Base-by-base conservation (phyloP, 345 rosid species). In the Eucalyptus fibrosa region DNA sequence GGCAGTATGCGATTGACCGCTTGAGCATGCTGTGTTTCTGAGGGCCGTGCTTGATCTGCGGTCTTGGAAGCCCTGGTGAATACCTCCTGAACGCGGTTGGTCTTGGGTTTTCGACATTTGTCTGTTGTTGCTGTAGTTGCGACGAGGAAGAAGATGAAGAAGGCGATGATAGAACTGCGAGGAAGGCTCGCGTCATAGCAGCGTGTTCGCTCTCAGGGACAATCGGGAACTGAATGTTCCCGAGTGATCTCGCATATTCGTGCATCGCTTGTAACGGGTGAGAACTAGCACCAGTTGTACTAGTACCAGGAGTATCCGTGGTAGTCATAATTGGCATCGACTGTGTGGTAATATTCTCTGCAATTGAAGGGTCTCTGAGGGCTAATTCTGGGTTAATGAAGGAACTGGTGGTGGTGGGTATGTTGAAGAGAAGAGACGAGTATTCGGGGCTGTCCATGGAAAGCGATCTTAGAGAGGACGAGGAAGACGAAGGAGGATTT, bases 381-480 rank as follows among this genome's bases (percentile, higher is more conserved):
- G 30, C 47, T 40, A 77, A 40, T 77, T 77, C 83, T 26, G 89
- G 55, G 50, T 90, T 77, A 19, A 86, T 49, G 65, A 88, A 62
- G 87, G 24, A 67, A 32, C 47, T 30, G 88, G 90, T 28, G 53
- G 53, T 89, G 86, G 83, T 86, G 47, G 92, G 94, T 60, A 94
- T 72, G 89, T 90, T 93, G 90, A 94, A 94, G 21, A 95, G 83
- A 18, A 97, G 91, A 87, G 98, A 90, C 69, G 98, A 93, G 59
- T 92, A 92, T 34, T 95, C 97, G 6, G 96, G 96, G 87, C 97
- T 94, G 65, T 94, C 97, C 77, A 92, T 88, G n/a, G 96, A 92
- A 17, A 94, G 90, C 21, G 98, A 96, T 93, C 94, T 92, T 83
- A 94, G 86, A 21, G 99, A 95, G 2, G 99, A 97, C 3, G 99